These are phyloP conservation scores for Vitis labrusca DNA, from an alignment of 164 flowering plant species.

Conservation along the genomic window DNA sequence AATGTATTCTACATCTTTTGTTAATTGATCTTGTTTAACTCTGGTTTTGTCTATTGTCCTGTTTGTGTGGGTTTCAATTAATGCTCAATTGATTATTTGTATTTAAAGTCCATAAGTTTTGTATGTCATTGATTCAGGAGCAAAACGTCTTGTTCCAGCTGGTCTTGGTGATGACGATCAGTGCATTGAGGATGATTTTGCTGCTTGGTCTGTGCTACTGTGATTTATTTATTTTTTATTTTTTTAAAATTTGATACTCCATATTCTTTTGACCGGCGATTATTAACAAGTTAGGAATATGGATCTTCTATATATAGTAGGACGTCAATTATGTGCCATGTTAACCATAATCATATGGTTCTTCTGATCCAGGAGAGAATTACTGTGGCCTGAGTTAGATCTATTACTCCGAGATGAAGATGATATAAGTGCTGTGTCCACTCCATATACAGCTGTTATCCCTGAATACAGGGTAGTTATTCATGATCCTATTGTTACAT, in stretches of 20 bases:
- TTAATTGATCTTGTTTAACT: too few species aligned
- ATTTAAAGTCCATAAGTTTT: not conserved
- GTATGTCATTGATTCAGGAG: conserved; percentile 36
- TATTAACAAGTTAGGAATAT: not conserved
- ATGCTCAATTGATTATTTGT: not conserved
- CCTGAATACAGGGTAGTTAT: conserved; percentile 73
- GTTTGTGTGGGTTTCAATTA: too few species aligned
- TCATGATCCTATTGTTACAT: conserved; percentile 40
- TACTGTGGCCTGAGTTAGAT: conserved; percentile 84
- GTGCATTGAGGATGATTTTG: conserved; percentile 89
- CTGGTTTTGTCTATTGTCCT: too few species aligned
- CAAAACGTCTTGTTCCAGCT: conserved; percentile 53
- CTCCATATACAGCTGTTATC: conserved; percentile 79
- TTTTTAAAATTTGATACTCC: not conserved
- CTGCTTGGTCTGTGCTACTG: conserved; percentile 61
- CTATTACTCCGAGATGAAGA: conserved; percentile 64
- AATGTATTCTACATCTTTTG: too few species aligned
- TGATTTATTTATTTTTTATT: not conserved
- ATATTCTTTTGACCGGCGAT: not conserved
- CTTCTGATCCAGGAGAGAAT: conserved; percentile 56
- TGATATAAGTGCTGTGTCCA: conserved; percentile 51
- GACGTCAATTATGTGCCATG: conserved; percentile 2
- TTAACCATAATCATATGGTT: not conserved
- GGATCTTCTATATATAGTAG: not conserved
- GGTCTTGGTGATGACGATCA: conserved; percentile 87